phyloP scores from a whole-genome alignment of 768 basidiomycete genomes.

The Tricholoma terreum region DNA sequence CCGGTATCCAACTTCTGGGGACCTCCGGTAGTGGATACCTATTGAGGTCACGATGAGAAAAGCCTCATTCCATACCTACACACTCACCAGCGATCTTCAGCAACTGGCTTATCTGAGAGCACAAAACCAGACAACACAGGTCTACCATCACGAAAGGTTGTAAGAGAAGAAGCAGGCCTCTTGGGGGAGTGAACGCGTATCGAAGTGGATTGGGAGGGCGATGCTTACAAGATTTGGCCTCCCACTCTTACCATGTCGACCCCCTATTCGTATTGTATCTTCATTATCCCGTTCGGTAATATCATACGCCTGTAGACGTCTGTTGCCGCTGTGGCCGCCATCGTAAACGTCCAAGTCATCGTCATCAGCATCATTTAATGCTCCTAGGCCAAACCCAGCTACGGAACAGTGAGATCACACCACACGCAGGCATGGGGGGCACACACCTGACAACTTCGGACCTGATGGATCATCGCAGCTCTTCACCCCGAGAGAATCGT shows the following conservation, averaged over 20 bases:
- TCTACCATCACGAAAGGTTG: constrained; percentile 71
- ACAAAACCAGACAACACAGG: constrained; percentile 75
- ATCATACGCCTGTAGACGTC: constrained; percentile 65
- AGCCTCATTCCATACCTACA: not conserved
- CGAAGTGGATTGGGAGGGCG: constrained; percentile 2
- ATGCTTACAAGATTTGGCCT: constrained; percentile 27
- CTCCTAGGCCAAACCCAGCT: constrained; percentile 89
- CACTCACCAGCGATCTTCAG: constrained; percentile 67
- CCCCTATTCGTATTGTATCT: constrained; percentile 45
- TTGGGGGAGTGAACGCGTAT: constrained; percentile 27
- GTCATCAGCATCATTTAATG: constrained; percentile 90
- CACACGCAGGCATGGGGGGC: not conserved
- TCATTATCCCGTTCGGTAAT: constrained; percentile 62
- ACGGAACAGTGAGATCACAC: not conserved
- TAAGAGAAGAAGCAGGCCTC: constrained; percentile 27
- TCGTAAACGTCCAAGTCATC: constrained; percentile 90
- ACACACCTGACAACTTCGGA: constrained; percentile 55
- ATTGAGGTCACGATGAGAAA: not conserved
- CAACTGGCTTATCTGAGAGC: constrained; percentile 61
- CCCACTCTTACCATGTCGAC: constrained; percentile 18
- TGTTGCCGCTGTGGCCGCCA: constrained; percentile 29
- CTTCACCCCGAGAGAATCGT: constrained; percentile 51
- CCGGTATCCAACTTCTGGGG: constrained; percentile 80
- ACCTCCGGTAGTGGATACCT: constrained; percentile 87
- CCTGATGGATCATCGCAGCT: constrained; percentile 32